A percentile compares a stretch with the other conserved stretches of the same genome.
phyloP scores from a whole-genome alignment of 306 rosid species.

The Rosa multiflora region DNA sequence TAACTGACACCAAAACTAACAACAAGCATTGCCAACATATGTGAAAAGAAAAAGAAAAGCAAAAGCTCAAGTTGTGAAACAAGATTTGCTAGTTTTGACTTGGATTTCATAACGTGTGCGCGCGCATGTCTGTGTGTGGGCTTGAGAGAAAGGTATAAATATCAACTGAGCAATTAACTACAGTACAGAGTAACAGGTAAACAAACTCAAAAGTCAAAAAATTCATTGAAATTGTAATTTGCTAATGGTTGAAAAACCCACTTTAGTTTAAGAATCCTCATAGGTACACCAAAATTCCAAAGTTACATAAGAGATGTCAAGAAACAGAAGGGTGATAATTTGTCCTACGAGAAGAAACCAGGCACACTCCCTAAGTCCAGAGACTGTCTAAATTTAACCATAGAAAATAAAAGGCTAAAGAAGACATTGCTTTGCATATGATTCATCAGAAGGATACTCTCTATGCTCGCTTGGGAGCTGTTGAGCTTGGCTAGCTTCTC shows the following conservation, averaged over 20 bases:
- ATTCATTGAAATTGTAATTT: not conserved
- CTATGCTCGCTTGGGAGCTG: conserved; percentile 93
- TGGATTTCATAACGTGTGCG: not conserved
- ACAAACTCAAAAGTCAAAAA: not conserved
- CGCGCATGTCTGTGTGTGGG: not conserved
- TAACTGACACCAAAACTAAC: not conserved
- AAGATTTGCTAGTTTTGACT: conserved; percentile 5
- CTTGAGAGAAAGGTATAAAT: not conserved
- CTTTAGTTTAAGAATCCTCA: not conserved
- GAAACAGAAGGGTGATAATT: not conserved
- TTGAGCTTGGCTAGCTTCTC: conserved; percentile 96
- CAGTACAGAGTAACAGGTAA: not conserved
- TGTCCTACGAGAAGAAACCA: not conserved
- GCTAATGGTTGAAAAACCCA: conserved; percentile 1
- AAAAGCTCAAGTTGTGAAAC: conserved; percentile 3
- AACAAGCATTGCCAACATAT: not conserved
- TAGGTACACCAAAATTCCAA: not conserved
- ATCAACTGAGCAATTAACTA: not conserved
- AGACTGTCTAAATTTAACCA: not conserved
- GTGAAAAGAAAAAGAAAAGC: not conserved
- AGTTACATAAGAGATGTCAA: not conserved
- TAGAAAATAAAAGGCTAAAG: not conserved
- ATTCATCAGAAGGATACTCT: conserved; percentile 85
- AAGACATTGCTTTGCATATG: conserved; percentile 15
- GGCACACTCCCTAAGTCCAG: not conserved